Evolutionary conservation across 352 stramenopile genomes (phyloP), one percentile per base, ranked within the genome.

Genomic region (Phytopythium montanum): DNA sequence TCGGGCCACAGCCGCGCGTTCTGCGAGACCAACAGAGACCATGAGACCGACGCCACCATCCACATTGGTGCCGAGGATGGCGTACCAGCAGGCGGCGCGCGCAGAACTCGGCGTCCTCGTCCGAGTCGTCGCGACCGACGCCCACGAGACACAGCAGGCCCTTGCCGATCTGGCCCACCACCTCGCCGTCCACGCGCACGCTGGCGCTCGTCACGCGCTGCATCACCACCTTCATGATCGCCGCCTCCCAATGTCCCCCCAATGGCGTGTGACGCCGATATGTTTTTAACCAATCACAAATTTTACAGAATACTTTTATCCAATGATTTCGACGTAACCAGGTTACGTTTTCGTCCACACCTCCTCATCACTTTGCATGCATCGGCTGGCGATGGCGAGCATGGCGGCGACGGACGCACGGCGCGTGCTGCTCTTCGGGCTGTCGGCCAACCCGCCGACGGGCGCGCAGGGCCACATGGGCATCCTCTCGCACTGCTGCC

Each of bases 371-470:
- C 19, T 25, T 34, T 36, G 7, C 10, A 10, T 28, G 42, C 42
- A 23, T 10, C 44, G 31, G 23, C 5, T 13, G 45, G 25, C 45
- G 25, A 52, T 52, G 45, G 45, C 45, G 45, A 34, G 23, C 23
- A 21, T 9, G 12, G 10, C 14, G 31, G 52, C 29, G 36, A 18
- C 19, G 12, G 66, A 39, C 45, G 38, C 59, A 38, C 65, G 63
- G 18, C 64, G 84, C 38, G 81, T 96, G 58, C 68, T 96, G 58
- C 70, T 96, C 12, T 96, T 91, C 53, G 88, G 88, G 54, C 83
- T 77, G 60, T 96, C 88, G 41, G 88, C 83, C 5, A 96, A 97
- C 72, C 88, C 88, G 26, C 84, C 85, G 12, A 92, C 78, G 38
- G 85, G 79, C 12, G 50, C 67, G 56, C 55, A 64, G 34, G 88